Percentiles rank a stretch among this genome's conserved stretches.
Conservation (phyloP, 768 basidiomycete genomes). For the Leucocoprinus birnbaumii region DNA sequence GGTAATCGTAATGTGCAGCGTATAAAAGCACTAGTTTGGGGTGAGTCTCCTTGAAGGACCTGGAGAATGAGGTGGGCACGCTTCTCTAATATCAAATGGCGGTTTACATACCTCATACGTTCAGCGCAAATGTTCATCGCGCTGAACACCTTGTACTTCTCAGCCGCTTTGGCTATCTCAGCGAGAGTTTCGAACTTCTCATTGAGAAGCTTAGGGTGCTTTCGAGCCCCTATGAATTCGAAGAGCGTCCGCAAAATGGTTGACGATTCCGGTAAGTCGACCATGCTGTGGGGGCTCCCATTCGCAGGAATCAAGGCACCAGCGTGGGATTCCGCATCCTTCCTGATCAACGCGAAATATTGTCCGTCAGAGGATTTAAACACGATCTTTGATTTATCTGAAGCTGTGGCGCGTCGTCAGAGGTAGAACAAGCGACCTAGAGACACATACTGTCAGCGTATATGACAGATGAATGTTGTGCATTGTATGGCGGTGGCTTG, state of each 20-base stretch:
- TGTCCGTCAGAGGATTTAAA: not conserved
- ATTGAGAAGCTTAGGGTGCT: slow-evolving; percentile 19
- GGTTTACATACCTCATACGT: slow-evolving; percentile 20
- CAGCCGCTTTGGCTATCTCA: slow-evolving; percentile 23
- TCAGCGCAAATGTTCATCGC: slow-evolving; percentile 22
- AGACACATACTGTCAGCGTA: too few relatives aligned
- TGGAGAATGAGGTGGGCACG: not conserved
- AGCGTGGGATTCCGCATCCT: slow-evolving; percentile 15
- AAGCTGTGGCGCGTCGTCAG: not conserved
- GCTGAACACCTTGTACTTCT: slow-evolving; percentile 25
- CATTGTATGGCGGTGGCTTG: not conserved
- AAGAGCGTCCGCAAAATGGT: slow-evolving; percentile 19
- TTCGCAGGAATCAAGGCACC: slow-evolving; percentile 16
- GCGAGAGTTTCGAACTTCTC: slow-evolving; percentile 17
- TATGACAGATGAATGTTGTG: not conserved
- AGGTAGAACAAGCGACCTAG: too few relatives aligned
- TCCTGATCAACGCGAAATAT: slow-evolving; percentile 11
- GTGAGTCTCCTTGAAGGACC: slow-evolving; percentile 4
- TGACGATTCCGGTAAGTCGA: slow-evolving; percentile 13
- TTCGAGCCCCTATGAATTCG: slow-evolving; percentile 23
- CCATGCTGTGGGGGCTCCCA: slow-evolving; percentile 3
- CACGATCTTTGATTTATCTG: not conserved
- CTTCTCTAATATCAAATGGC: too few relatives aligned
- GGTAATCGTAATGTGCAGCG: slow-evolving; percentile 8
- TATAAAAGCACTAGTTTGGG: slow-evolving; percentile 8